These are phyloP conservation scores for Yamagishiella unicocca DNA, from an alignment of 139 green algal genomes.

Conservation along the genomic window DNA sequence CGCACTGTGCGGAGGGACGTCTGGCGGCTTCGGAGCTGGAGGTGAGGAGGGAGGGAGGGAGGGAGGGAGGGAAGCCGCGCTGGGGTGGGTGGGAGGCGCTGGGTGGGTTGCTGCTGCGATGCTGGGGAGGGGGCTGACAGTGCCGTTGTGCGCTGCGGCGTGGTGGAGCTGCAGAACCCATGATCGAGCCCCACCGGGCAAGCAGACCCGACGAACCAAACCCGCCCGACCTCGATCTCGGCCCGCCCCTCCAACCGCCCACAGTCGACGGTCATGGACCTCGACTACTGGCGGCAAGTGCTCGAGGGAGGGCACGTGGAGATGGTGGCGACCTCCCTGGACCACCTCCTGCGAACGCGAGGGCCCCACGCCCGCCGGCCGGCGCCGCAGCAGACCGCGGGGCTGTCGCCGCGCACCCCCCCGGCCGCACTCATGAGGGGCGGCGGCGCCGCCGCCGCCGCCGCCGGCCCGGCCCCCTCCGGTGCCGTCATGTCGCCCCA, in stretches of 20 bases:
- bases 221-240: not conserved
- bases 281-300: conserved; percentile 30
- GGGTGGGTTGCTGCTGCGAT: no score
- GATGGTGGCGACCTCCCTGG: conserved; percentile 5
- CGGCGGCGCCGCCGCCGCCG: not conserved
- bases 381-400: not conserved
- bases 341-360: not conserved
- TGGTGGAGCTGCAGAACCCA: no score
- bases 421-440: not conserved
- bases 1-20: conserved; percentile 6
- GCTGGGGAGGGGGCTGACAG: no score
- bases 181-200: no score
- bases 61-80: no score
- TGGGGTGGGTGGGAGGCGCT: no score
- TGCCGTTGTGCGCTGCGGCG: no score
- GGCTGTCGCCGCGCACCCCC: not conserved
- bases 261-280: conserved; percentile 10
- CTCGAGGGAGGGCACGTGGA: conserved; percentile 22
- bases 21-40: conserved; percentile 7
- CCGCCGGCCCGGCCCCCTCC: not conserved
- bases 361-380: not conserved
- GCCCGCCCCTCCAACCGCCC: not conserved
- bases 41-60: not conserved
- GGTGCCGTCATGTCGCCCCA: not conserved
- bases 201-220: no score